Evolutionary conservation across 768 basidiomycete species (phyloP), one percentile per base, ranked within the genome.

Genomic region (Leucosporidium yakuticum): DNA sequence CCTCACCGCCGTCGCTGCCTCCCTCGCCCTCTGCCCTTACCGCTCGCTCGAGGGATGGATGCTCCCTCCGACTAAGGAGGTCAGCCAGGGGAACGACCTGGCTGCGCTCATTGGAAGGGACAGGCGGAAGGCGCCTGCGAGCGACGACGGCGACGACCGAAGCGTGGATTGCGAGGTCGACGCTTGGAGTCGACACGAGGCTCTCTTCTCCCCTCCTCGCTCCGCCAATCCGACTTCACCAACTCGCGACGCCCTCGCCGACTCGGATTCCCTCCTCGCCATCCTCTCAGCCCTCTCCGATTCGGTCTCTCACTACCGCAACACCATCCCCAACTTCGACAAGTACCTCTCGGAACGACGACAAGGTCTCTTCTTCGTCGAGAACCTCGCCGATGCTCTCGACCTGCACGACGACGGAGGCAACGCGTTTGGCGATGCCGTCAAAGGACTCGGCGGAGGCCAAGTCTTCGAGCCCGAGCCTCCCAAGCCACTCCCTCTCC

Each of bases 31-130:
- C n/a, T 90, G 91, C 75, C 90, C 94, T 5, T 83, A 90, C 76
- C 84, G 93, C 11, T 90, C 89, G 2, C 81, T 96, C 31, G 85
- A 87, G 0, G 92, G 93, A 1, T 98, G 93, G 93, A 77, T 96
- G 56, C 87, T 90, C 1, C 89, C 75, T 63, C 63, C 25, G 66
- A 21, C 23, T 47, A 6, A 20, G 20, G 31, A 36, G 63, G 23
- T 11, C 11, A 21, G 57, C 6, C 19, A 9, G 29, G 23, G 32
- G 55, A 51, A n/a, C 55, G 57, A 62, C 5, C 39, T 53, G 29
- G 61, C 49, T 7, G 44, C 49, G 31, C 51, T 31, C 25, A 39
- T 64, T 11, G 44, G 50, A 9, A 20, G 25, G 31, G 58, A 34
- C 11, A 27, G 31, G 2, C 32, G 32, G 17, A 4, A 19, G 9